Conservation (phyloP, 176 grass and related monocot genomes). For the Triticum urartu region DNA sequence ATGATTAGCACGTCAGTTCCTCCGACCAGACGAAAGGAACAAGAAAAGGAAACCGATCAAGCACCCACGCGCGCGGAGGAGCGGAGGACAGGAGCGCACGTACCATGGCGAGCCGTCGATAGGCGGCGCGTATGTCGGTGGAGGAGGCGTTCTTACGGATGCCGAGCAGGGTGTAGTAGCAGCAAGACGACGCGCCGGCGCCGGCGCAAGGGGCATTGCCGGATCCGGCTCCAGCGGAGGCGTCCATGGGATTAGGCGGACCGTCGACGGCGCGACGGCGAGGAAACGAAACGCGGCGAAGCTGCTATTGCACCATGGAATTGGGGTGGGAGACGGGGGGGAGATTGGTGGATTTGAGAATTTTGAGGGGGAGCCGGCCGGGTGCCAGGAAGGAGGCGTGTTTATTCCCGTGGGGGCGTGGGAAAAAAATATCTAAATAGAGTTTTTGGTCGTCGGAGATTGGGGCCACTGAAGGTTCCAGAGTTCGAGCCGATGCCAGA, state of each 20-base stretch:
- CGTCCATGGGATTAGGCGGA: constrained; percentile 46
- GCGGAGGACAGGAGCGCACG: background rate
- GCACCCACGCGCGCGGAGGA: background rate
- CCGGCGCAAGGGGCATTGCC: constrained; percentile 57
- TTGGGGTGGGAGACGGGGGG: background rate
- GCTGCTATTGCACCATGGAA: constrained; percentile 41
- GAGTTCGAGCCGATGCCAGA: constrained; percentile 55
- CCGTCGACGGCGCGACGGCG: constrained; percentile 11
- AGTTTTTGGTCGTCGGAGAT: constrained; percentile 32
- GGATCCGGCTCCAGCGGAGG: constrained; percentile 53
- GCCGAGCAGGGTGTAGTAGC: constrained; percentile 85
- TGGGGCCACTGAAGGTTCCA: constrained; percentile 80
- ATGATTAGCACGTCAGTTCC: constrained; percentile 21
- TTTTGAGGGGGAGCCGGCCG: background rate
- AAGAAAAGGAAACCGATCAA: background rate
- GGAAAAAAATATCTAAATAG: constrained; percentile 38
- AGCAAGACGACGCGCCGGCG: constrained; percentile 54
- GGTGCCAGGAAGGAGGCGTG: background rate
- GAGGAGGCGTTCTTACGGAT: constrained; percentile 74
- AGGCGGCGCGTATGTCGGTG: constrained; percentile 76
- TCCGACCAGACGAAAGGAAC: background rate
- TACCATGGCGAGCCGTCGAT: constrained; percentile 89
- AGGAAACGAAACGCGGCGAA: background rate
- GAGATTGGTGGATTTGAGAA: constrained; percentile 11
- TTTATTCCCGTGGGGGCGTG: constrained; percentile 27